Conservation (phyloP, 2,329 filamentous ascomycete species). For the Lachnellula cervina region DNA sequence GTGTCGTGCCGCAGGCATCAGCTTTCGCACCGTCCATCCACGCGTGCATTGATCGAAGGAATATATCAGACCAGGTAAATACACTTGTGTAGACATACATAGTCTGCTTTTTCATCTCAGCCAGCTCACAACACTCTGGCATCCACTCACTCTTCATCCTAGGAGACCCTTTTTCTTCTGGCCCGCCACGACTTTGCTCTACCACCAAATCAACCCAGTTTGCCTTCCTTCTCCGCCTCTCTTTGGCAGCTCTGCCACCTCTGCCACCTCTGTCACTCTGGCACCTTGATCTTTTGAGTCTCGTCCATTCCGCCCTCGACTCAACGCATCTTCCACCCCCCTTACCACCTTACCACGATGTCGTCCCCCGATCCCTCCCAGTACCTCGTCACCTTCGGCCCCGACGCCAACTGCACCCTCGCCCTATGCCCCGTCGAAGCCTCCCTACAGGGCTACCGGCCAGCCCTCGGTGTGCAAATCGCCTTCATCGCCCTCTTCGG, state of each 20-base stretch:
- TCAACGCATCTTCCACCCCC: not conserved
- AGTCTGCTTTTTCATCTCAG: conserved; percentile 5
- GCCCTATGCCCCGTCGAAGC: conserved; percentile 29
- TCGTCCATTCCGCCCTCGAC: conserved; percentile 5
- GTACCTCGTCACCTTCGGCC: conserved; percentile 7
- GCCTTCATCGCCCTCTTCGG: conserved; percentile 50
- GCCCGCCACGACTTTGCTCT: not conserved
- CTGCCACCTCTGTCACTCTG: not conserved
- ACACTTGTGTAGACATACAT: not conserved
- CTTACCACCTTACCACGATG: conserved; percentile 1
- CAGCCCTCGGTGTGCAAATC: conserved; percentile 48
- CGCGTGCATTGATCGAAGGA: not conserved
- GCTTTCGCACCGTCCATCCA: not conserved
- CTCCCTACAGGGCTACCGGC: conserved; percentile 45
- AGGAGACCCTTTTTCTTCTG: not conserved
- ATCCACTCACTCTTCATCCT: conserved; percentile 6
- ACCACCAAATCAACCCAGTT: conserved; percentile 6
- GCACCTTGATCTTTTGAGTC: conserved; percentile 1
- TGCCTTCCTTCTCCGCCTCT: conserved; percentile 3
- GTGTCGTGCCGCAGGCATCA: not conserved
- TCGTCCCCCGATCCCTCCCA: conserved; percentile 3
- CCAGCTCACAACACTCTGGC: conserved; percentile 4
- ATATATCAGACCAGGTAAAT: not conserved
- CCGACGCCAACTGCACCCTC: conserved; percentile 27
- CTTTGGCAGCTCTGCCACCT: conserved; percentile 3